Percentiles rank a stretch among this genome's conserved stretches.
These are phyloP conservation scores for Diaporthe aspalathi DNA, from an alignment of 2,329 filamentous ascomycete genomes.

Conservation along the genomic window DNA sequence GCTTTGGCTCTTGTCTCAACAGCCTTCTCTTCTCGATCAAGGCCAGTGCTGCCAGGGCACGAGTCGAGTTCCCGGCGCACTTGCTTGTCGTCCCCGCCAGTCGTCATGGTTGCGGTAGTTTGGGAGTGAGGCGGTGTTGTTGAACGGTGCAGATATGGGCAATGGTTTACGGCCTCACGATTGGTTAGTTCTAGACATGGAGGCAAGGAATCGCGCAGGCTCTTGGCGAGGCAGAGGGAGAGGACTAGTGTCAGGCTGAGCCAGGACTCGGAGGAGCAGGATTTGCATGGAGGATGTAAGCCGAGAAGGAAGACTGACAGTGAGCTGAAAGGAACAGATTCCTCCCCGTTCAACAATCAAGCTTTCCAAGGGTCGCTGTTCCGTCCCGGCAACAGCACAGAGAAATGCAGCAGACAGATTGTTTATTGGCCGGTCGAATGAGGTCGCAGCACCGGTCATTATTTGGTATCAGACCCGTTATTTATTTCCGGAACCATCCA, in stretches of 20 bases:
- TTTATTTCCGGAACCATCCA: not conserved
- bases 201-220: not conserved
- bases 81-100: not conserved
- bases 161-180: too few species aligned
- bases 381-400: too few species aligned
- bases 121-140: too few species aligned
- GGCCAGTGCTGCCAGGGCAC: not conserved
- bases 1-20: not conserved
- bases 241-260: not conserved
- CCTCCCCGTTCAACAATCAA: too few species aligned
- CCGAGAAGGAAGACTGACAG: not conserved
- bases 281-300: not conserved
- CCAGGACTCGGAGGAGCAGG: too few species aligned
- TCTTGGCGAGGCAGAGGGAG: not conserved
- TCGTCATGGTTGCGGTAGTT: too few species aligned
- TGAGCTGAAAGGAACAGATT: too few species aligned
- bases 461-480: slow-evolving; percentile 2
- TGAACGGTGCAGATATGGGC: too few species aligned
- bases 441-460: slow-evolving; percentile 5
- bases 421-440: not conserved
- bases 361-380: too few species aligned
- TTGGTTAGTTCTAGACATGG: too few species aligned
- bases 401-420: too few species aligned
- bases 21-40: not conserved
- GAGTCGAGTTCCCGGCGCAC: not conserved